Evolutionary conservation across 352 stramenopile genomes (phyloP), one percentile per base, ranked within the genome.

Genomic region (Peronospora destructor): DNA sequence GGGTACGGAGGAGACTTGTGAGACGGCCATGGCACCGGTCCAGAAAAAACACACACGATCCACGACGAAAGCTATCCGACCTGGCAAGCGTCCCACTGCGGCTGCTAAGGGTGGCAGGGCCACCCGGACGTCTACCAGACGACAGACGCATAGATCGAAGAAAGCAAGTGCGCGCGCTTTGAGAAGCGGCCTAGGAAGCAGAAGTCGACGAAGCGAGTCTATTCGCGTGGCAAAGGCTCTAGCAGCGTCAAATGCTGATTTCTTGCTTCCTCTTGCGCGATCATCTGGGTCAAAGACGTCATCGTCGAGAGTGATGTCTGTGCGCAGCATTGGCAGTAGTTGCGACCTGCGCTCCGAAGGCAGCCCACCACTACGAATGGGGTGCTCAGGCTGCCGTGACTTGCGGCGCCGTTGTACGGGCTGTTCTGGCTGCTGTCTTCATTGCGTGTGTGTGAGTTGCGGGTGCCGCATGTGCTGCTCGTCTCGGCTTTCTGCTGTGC

Each of bases 391-490:
- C 0, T 90, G 79, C 28, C 72, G 72, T 7, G 74, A 90, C 46
- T 40, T 70, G 6, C 70, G 72, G 3, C 70, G 76, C 6, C 71
- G 76, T 19, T 90, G 79, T 32, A 84, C 74, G 0, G 70, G 70
- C 6, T 90, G 79, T 44, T 69, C 58, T 6, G 72, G 71, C 1
- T 90, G 79, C 47, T 85, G 72, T 38, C 52, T 84, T 16, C 79
- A 90, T 56, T 90, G 79, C 14, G 66, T 79, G 12, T 90, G 79
- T 54, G 57, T 85, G 29, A 71, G 65, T 26, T 90, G 79, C 45
- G 68, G 70, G 9, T 90, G 79, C 30, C 70, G 76, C n/a, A 79
- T 87, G 70, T 90, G 79, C 61, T 78, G 73, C 38, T 83, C 73
- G 4, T 80, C 71, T 23, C 68, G 69, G 4, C 59, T 68, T 25